Conservation (phyloP, 345 rosid species). For the Zanthoxylum bungeanum region DNA sequence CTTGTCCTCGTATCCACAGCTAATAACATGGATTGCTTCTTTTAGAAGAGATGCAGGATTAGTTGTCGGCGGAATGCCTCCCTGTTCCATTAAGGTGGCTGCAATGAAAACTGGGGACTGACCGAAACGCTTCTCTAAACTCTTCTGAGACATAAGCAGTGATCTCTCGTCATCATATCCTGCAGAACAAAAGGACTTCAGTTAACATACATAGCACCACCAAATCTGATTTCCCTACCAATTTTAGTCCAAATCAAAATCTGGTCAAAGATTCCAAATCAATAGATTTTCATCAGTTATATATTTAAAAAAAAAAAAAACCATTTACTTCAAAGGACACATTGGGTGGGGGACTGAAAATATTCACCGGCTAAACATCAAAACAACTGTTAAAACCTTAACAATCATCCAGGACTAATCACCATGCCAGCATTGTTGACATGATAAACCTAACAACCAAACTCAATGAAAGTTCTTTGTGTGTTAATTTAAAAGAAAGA, state of each 20-base stretch:
- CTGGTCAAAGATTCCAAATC: not conserved
- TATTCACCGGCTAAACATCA: not conserved
- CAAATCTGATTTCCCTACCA: not conserved
- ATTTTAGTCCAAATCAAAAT: conserved; percentile 5
- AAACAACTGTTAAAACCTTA: not conserved
- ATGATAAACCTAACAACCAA: not conserved
- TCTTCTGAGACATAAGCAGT: conserved; percentile 96
- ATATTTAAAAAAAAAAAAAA: too few species aligned
- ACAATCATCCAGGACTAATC: not conserved
- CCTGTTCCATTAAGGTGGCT: conserved; percentile 97
- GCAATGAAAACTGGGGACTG: conserved; percentile 98
- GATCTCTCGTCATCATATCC: conserved; percentile 99
- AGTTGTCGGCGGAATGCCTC: conserved; percentile 94
- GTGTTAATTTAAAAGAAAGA: not conserved
- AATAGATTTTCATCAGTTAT: not conserved
- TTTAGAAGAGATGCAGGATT: conserved; percentile 92
- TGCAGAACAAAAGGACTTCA: conserved; percentile 33
- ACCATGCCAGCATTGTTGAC: not conserved
- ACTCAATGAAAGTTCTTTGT: not conserved
- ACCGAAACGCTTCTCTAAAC: conserved; percentile 98
- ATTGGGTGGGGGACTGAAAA: not conserved
- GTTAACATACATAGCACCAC: not conserved
- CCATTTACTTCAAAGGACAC: conserved; percentile 2
- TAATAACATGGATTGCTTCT: conserved; percentile 98
- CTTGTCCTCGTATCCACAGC: conserved; percentile 99